Evolutionary conservation across 371 early-diverging fungal genomes (phyloP).

Genomic region (Entomophthora muscae): DNA sequence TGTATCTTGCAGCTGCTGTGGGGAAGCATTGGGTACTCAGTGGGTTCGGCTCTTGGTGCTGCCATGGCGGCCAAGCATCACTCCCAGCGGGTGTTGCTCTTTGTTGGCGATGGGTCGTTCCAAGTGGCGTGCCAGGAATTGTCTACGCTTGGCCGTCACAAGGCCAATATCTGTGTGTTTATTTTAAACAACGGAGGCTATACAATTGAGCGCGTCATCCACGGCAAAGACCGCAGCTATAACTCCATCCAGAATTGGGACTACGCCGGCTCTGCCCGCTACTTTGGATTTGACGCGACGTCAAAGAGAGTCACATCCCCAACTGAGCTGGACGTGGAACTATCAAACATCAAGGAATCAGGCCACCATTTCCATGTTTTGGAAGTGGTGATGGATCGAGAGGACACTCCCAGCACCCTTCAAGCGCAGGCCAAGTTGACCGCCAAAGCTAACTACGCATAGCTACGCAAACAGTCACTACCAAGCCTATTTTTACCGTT

Average conservation of each 20-base stretch:
- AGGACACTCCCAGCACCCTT: conserved; percentile 4
- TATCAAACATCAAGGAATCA: background rate
- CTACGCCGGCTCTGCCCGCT: conserved; percentile 20
- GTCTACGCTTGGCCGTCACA: conserved; percentile 25
- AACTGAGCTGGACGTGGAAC: background rate
- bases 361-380: background rate
- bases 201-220: conserved; percentile 26
- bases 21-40: conserved; percentile 24
- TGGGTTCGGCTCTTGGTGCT: conserved; percentile 10
- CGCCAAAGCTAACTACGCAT: conserved; percentile 8
- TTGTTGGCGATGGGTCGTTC: conserved; percentile 32
- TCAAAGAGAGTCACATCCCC: background rate
- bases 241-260: conserved; percentile 28
- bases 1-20: conserved; percentile 22
- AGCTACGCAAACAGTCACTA: too few relatives aligned
- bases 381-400: conserved; percentile 7
- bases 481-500: too few relatives aligned
- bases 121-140: conserved; percentile 27
- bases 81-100: conserved; percentile 13
- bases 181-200: conserved; percentile 32
- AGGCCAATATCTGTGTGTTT: conserved; percentile 23
- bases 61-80: background rate
- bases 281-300: conserved; percentile 16
- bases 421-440: conserved; percentile 5
- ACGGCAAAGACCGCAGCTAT: conserved; percentile 22